Evolutionary conservation across 2,329 filamentous ascomycete species (phyloP), one percentile per base, ranked within the genome.

Genomic region (Cercospora beticola): DNA sequence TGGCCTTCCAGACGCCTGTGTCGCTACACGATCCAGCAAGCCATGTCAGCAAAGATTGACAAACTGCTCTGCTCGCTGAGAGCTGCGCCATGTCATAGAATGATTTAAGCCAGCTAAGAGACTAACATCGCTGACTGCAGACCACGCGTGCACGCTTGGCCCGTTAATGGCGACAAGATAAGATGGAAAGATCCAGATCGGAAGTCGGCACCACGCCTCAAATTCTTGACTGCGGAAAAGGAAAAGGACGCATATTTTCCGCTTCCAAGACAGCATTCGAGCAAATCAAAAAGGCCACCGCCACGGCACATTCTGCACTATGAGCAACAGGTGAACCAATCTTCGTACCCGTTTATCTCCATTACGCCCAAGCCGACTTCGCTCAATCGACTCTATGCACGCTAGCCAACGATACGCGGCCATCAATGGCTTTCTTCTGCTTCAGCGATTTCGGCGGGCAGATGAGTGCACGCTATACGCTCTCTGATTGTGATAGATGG

Each of bases 391-490:
- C 28, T n/a, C 49, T 26, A 30, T 12, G 23, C 61, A 33, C 56
- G 21, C 21, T 31, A 68, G 33, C 66, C 66, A 68, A 68, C 65
- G 31, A 57, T 21, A 28, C 28, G 26, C 28, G 54, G 14, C 33
- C 21, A n/a, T 68, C 23, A 60, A 54, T 49, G 43, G n/a, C 30
- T 58, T 33, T 40, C 62, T 60, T 61, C 52, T 31, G 62, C 62
- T 61, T 65, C 62, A 65, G 62, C 66, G 66, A 68, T 49, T n/a
- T 68, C 66, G 66, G 66, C 61, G 54, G 28, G 56, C 58, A 43
- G 10, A 56, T 56, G 57, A 61, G 54, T 68, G 66, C 62, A 49
- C 23, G 59, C 30, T 68, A 56, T 33, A 36, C 56, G 28, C 28
- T 33, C 56, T 59, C 30, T 36, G 56, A n/a, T 46, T 18, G 16